phyloP scores from a whole-genome alignment of 1,139 yeast genomes.

The Yamadazyma aaseri region DNA sequence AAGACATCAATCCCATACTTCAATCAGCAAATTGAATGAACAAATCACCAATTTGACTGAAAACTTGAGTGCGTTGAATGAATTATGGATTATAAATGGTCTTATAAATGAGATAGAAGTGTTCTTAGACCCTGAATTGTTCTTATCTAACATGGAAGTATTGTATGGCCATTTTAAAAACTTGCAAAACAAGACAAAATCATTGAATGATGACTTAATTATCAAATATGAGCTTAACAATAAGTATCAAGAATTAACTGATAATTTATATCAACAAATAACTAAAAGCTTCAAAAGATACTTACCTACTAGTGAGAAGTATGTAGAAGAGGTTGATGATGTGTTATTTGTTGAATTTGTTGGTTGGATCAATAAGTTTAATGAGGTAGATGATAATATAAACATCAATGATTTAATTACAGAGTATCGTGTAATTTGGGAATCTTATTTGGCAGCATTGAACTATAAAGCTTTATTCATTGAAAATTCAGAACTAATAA shows the following conservation, averaged over 20 bases:
- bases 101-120: conserved; percentile 22
- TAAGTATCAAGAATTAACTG: conserved; percentile 12
- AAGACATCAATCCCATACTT: conserved; percentile 4
- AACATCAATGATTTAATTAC: conserved; percentile 13
- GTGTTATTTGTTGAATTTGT: conserved; percentile 16
- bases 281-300: conserved; percentile 12
- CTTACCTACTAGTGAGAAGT: conserved; percentile 24
- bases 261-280: conserved; percentile 10
- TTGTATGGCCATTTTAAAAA: conserved; percentile 19
- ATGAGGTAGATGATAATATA: conserved; percentile 12
- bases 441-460: conserved; percentile 12
- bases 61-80: conserved; percentile 20
- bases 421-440: conserved; percentile 20
- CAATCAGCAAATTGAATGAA: conserved; percentile 22
- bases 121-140: conserved; percentile 11
- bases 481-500: conserved; percentile 2
- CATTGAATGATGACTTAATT: conserved; percentile 10
- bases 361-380: conserved; percentile 12
- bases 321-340: conserved; percentile 15
- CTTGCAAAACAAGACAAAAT: conserved; percentile 12
- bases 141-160: conserved; percentile 17
- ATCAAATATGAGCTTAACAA: conserved; percentile 14
- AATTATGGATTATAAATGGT: conserved; percentile 23
- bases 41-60: conserved; percentile 16
- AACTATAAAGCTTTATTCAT: conserved; percentile 5